Base-by-base conservation (phyloP, 495 filamentous ascomycete species). In the Penicillium maclennaniae region DNA sequence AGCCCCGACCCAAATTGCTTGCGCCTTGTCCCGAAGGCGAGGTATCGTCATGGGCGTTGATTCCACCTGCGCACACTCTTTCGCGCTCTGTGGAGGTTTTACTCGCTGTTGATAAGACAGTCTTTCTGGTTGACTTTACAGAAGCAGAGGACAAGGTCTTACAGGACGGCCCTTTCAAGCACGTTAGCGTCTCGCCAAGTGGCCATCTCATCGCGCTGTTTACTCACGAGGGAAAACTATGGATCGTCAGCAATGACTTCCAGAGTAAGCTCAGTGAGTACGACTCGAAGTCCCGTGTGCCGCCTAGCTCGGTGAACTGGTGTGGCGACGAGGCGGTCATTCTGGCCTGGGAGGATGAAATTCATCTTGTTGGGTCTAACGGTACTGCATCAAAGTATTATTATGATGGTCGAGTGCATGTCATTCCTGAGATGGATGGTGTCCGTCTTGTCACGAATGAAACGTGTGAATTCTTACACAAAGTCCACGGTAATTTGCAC, bases 1-100 rank as follows among this genome's bases (percentile, higher is more conserved):
- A 97, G 62, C 95, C 95, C 14, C 81, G 93, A 20, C 91, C 93
- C 0, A 92, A 86, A 59, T 73, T 88, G 3, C 82, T 97, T 15
- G 90, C 91, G 4, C 72, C 82, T 47, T 87, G 88, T 3, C 87
- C 92, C 0, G 83, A 87, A 60, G 89, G 85, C 5, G 76, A 85
- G 20, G 86, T 98, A 7, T 83, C 91, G 46, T 90, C 91, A 1
- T 98, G 93, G 93, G 82, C 86, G 23, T 72, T 97, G 49, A 89
- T 97, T 27, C 85, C 95, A 21, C 95, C 93, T 4, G 85, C 87
- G 12, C 86, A 91, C 63, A 92, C 93, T 0, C 80, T 96, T 25
- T 97, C 92, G n/a, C 84, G 92, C 9, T 92, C 92, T 20, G 93
- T 97, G 3, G 95, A 98, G 69, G 93, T 95, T 4, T 76, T 98